Conservation (phyloP, 176 grass and related monocot species). For the Carex kokanica region DNA sequence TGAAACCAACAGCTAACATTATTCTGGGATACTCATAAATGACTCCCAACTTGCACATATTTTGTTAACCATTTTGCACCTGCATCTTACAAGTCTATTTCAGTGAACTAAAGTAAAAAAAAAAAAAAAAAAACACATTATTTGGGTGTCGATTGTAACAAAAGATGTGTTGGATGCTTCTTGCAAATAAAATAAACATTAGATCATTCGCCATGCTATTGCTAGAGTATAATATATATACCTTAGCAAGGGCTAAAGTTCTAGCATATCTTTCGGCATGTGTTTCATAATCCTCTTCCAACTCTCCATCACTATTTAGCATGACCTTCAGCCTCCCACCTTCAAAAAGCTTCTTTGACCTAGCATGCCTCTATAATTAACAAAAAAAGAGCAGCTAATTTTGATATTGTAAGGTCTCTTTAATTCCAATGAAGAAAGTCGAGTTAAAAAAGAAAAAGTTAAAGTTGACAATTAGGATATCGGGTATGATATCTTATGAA, state of each 20-base stretch:
- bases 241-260: constrained; percentile 67
- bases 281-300: constrained; percentile 91
- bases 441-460: not conserved
- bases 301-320: constrained; percentile 86
- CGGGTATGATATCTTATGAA: not conserved
- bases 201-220: not conserved
- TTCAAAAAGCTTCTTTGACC: constrained; percentile 71
- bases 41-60: not conserved
- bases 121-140: not conserved
- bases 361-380: constrained; percentile 58
- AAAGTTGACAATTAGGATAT: not conserved
- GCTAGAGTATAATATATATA: constrained; percentile 12
- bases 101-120: not conserved
- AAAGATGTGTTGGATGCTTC: not conserved
- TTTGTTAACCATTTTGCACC: not conserved
- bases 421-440: not conserved
- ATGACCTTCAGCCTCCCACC: constrained; percentile 84
- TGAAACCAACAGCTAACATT: not conserved
- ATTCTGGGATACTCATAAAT: not conserved
- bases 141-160: not conserved
- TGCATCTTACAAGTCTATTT: not conserved
- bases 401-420: not conserved
- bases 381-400: not conserved
- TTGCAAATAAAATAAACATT: not conserved
- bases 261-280: constrained; percentile 84